Evolutionary conservation across 768 basidiomycete species (phyloP), one percentile per base, ranked within the genome.

Genomic region (Favolaschia claudopus): DNA sequence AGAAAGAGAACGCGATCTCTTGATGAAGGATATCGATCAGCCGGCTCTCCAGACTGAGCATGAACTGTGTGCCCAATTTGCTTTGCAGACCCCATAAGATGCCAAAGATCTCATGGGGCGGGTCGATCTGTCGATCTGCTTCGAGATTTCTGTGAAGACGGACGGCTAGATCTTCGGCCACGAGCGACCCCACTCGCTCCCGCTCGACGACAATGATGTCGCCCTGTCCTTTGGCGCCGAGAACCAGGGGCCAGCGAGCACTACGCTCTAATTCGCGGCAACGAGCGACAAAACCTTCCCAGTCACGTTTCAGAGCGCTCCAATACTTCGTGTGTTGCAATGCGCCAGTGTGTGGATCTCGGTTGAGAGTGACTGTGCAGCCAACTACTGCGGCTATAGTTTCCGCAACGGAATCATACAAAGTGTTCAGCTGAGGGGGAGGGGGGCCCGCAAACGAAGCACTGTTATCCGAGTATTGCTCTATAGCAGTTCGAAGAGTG

Each of bases 261-360:
- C 86, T 87, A 38, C 92, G 88, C 74, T 97, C 96, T n/a, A 95
- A 80, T 63, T 95, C 93, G 50, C 91, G 85, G 68, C 93, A 95
- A 55, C 93, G 84, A 8, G 95, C 91, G 60, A 96, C 87, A 67
- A 98, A 96, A 4, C 96, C 95, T 69, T 98, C 92, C 96, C 96
- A 99, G 66, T 98, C 95, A 42, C 92, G 79, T 72, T 93, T 95
- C 66, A 97, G 74, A 0, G 89, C 87, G 65, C 85, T 89, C 87
- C 92, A 90, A 69, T 93, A 95, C 39, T 87, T 88, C 40, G 86
- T 85, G 68, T 93, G 82, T 62, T 90, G 87, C 42, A 86, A 80
- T 33, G 89, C 89, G 15, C 95, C 95, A 3, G 92, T 95, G 59
- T 89, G 86, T 0, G 88, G 81, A 67, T 92, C 89, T 37, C 82